These are phyloP conservation scores for Blastobotrys americana DNA, from an alignment of 805 yeast genomes.

Conservation along the genomic window DNA sequence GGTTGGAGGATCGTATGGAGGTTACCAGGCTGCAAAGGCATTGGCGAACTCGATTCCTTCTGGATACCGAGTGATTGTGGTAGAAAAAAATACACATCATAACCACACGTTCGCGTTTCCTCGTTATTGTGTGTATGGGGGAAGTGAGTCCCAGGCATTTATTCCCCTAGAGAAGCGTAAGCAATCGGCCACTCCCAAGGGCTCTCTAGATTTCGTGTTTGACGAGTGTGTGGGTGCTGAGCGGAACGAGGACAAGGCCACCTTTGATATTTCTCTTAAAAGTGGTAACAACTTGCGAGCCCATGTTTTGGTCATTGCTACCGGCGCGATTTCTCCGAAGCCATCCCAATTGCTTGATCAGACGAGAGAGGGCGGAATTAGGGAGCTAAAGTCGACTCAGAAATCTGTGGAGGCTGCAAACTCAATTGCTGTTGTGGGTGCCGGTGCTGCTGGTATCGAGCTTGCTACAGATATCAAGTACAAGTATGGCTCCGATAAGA, in stretches of 20 bases:
- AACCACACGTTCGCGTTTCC: conserved; percentile 11
- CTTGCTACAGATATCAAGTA: conserved; percentile 13
- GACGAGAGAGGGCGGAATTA: conserved; percentile 5
- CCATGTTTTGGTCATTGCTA: conserved; percentile 9
- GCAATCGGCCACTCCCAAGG: background rate
- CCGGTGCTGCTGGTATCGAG: conserved; percentile 15
- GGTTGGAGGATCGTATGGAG: conserved; percentile 13
- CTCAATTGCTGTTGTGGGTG: conserved; percentile 11
- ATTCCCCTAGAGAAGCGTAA: conserved; percentile 9
- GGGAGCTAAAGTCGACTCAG: conserved; percentile 6
- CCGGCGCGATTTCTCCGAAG: conserved; percentile 4
- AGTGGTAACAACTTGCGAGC: conserved; percentile 5
- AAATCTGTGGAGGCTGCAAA: conserved; percentile 3
- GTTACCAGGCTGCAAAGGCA: conserved; percentile 10
- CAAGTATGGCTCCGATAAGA: conserved; percentile 4
- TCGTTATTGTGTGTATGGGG: conserved; percentile 8
- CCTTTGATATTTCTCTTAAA: background rate
- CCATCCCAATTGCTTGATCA: conserved; percentile 1
- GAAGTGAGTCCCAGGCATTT: conserved; percentile 8
- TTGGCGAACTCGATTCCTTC: conserved; percentile 7
- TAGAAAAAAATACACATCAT: conserved; percentile 5
- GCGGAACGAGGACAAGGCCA: background rate
- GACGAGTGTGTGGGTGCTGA: conserved; percentile 2
- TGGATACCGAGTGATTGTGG: conserved; percentile 3
- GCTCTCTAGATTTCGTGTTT: conserved; percentile 2